Base-by-base conservation (phyloP, 139 green algal species). In the Picochlorum sp. region DNA sequence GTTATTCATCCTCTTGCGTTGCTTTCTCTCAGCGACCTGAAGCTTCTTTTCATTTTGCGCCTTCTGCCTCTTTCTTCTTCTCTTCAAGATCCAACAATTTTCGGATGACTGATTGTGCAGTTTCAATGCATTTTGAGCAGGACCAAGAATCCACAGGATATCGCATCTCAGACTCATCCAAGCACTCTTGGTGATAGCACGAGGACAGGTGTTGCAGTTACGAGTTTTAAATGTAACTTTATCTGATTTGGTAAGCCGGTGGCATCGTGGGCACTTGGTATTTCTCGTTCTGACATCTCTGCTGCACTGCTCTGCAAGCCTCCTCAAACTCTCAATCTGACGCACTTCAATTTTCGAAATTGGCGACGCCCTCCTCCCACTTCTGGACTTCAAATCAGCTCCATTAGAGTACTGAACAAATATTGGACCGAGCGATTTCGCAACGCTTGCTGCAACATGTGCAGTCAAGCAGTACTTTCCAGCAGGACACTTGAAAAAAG, bases 261-360 rank as follows among this genome's bases (percentile, higher is more conserved):
- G 76, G 65, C 78, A 85, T 18, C 72, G 68, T 49, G 68, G 56
- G 65, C 78, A 85, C 45, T 83, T 83, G 68, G 81, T 78, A 65
- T 71, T 83, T 83, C 26, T 63, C 47, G 8, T 78, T 64, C n/a
- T 63, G 34, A 44, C 59, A 50, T 20, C 47, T 15, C 24, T 45
- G 24, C 63, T 55, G 63, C 14, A 49, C 26, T 57, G 32, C 20
- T 69, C 28, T 6, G 32, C 41, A 50, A 66, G 18, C 37, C 20
- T 52, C 20, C 61, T 45, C 59, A 71, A 9, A 37, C 51, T 58
- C 67, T 71, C 37, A 47, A 56, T 68, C 18, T 59, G 20, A 9
- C 14, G 24, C 45, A 56, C 45, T 49, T 68, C 41, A 30, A 67
- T 55, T 47, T 47, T 49, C 14, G 66, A 58, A n/a, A 66, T 21